Base-by-base conservation (phyloP, 345 rosid genomes). In the Melaleuca alternifolia region DNA sequence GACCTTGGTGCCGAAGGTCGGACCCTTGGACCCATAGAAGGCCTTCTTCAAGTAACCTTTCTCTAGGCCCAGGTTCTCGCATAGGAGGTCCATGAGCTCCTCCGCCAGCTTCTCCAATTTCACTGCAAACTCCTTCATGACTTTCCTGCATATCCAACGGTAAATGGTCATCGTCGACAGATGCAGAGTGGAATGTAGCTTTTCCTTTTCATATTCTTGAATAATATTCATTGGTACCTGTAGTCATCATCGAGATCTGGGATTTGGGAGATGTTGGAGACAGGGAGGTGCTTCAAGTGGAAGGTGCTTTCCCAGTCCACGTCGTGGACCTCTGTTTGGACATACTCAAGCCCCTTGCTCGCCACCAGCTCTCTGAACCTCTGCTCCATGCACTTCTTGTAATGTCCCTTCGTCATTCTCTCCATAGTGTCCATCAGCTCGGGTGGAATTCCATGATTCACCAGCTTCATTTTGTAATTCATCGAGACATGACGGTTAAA, bases 281-380 rank as follows among this genome's bases (percentile, higher is more conserved):
- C 65, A 14, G 99, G 99, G 28, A 93, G 97, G 89, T 97, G 99
- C 59, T 93, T 92, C 18, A 97, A 51, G 88, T 26, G 87, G 90
- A 96, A 97, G 44, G 99, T 96, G 88, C 95, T 93, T 84, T 97
- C 99, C 99, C 99, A 97, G 84, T 97, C 99, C 92, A 96, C 84
- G 85, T 96, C 96, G 44, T 88, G 91, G 88, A 96, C 92, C 94
- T 96, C 98, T 3, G 92, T 76, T 48, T 89, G 86, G 59, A 93
- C 92, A 83, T 90, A 93, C 46, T 93, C 97, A 6, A 96, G 93
- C 7, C 92, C 97, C 82, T 89, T 94, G 89, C 91, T 91, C 37
- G 93, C 92, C 15, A 96, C 93, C 87, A 93, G 57, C 79, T 97
- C 99, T 81, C 92, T 92, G 87, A 97, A 97, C 88, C 97, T 94